Evolutionary conservation across 2,329 filamentous ascomycete genomes (phyloP).

Genomic region (Xylariaceae sp.): DNA sequence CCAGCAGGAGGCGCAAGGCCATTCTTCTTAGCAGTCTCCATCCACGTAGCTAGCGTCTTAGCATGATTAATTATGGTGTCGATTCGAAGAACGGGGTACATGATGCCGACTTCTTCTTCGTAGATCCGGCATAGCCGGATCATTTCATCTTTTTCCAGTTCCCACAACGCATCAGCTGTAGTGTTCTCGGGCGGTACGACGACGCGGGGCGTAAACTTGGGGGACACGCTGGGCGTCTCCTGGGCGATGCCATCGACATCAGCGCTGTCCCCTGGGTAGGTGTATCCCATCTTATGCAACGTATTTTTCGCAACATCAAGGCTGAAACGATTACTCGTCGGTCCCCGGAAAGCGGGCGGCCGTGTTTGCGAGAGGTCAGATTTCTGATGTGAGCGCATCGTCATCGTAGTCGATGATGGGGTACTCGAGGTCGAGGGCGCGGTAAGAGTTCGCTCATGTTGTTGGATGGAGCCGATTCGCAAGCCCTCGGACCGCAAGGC

Average conservation of each 20-base stretch:
- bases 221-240: slow-evolving; percentile 42
- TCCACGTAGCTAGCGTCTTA: slow-evolving; percentile 71
- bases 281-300: slow-evolving; percentile 87
- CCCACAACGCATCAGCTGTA: slow-evolving; percentile 76
- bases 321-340: slow-evolving; percentile 84
- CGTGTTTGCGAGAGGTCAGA: slow-evolving; percentile 56
- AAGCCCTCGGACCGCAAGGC: slow-evolving; percentile 64
- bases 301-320: slow-evolving; percentile 87
- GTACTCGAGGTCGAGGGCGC: slow-evolving; percentile 47
- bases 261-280: slow-evolving; percentile 63
- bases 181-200: slow-evolving; percentile 43
- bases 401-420: slow-evolving; percentile 52
- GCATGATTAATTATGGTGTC: slow-evolving; percentile 73
- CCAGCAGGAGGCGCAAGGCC: slow-evolving; percentile 39
- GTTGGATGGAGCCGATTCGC: slow-evolving; percentile 37
- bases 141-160: slow-evolving; percentile 79
- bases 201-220: slow-evolving; percentile 41
- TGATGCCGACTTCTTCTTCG: slow-evolving; percentile 88
- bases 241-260: slow-evolving; percentile 61
- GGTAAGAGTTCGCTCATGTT: slow-evolving; percentile 48
- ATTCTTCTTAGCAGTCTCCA: slow-evolving; percentile 59
- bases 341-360: slow-evolving; percentile 76
- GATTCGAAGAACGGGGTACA: slow-evolving; percentile 87
- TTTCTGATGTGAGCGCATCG: slow-evolving; percentile 49
- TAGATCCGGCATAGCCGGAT: slow-evolving; percentile 78